Conservation (phyloP, 257 asterid genomes). For the Plantago elongata region DNA sequence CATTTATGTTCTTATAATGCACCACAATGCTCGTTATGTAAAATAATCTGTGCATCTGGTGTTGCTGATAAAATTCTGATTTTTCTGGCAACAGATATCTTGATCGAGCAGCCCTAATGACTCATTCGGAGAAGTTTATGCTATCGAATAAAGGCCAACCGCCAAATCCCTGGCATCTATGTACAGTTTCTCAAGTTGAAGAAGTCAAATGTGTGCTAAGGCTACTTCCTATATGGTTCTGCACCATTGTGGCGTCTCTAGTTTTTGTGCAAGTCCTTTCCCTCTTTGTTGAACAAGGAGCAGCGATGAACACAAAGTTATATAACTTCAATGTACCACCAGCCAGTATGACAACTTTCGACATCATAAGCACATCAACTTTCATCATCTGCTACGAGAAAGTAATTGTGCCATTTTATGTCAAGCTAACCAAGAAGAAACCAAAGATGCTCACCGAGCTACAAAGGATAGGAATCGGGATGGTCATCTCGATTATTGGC, state of each 20-base stretch:
- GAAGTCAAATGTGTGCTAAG: conserved; percentile 75
- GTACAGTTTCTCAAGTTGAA: conserved; percentile 77
- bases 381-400: conserved; percentile 74
- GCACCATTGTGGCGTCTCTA: conserved; percentile 64
- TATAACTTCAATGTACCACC: conserved; percentile 54
- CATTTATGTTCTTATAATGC: no score
- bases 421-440: conserved; percentile 45
- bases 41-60: background rate
- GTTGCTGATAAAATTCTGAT: background rate
- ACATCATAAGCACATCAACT: conserved; percentile 70
- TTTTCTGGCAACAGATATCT: conserved; percentile 48
- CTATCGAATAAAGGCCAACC: conserved; percentile 38
- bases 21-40: background rate
- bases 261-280: conserved; percentile 76
- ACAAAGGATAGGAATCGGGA: conserved; percentile 69
- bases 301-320: conserved; percentile 62
- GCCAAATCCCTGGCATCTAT: conserved; percentile 67
- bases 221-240: conserved; percentile 78
- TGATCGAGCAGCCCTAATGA: conserved; percentile 62
- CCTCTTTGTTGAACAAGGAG: conserved; percentile 81
- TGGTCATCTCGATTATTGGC: conserved; percentile 51
- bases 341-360: conserved; percentile 80
- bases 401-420: conserved; percentile 51
- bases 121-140: conserved; percentile 41
- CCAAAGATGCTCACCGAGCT: conserved; percentile 57